Evolutionary conservation across 495 filamentous ascomycete genomes (phyloP), one percentile per base, ranked within the genome.

Genomic region (Schizothecium vesticola): DNA sequence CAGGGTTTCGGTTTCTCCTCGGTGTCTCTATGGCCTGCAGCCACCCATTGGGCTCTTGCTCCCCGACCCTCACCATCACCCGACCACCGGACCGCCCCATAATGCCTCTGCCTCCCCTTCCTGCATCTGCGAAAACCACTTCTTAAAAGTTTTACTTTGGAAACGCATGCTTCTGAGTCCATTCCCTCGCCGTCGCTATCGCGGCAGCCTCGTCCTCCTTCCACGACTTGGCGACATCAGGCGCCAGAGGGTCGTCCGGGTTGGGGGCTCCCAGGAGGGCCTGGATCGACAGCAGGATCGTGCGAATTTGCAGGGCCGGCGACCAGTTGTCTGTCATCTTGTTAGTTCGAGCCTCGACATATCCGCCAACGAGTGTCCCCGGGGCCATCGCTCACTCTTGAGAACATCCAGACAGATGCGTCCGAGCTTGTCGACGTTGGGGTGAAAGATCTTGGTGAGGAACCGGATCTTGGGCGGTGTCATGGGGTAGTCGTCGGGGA

Each of bases 401-500:
- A 99, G 79, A 26, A 99, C 96, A 79, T 99, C 95, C 63, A 99
- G 78, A 78, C 95, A 99, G 77, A 99, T 99, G 28, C 95, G 90
- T 59, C 95, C 95, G 0, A 98, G 87, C 80, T 95, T 94, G 77
- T 99, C 95, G 69, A 99, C 97, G 78, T 99, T 99, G 33, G 95
- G 95, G 76, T 99, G 95, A 78, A 97, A 99, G 78, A 99, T 99
- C 80, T 97, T 97, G 71, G 95, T 99, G 22, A 99, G 81, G 80
- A 99, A 99, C 55, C 95, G 91, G 71, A 99, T 97, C 83, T 97
- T 97, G 13, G 95, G 95, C 28, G 95, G 95, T 36, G 92, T 96
- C 95, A 99, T 99, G 11, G 95, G 95, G 75, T 99, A 99, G 80
- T 99, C 95, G 74, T 99, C 95, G 36, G 95, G 96, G n/a, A 99